phyloP scores from a whole-genome alignment of 352 stramenopile genomes.

The Globisporangium spiculum region DNA sequence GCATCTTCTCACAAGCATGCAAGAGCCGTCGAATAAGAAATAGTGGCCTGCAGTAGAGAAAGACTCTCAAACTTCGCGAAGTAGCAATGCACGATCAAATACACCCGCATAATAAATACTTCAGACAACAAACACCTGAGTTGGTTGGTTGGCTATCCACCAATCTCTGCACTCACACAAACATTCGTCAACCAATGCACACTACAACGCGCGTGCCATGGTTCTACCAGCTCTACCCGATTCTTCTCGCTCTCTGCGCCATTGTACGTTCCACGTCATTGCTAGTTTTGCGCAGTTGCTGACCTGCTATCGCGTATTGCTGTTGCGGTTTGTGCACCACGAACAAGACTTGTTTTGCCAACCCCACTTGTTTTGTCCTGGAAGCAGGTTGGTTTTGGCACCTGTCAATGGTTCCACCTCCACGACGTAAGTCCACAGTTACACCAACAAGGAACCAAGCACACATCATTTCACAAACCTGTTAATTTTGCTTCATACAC shows the following conservation, averaged over 20 bases:
- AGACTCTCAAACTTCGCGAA: no score
- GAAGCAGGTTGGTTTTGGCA: conserved; percentile 29
- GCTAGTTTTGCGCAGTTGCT: background rate
- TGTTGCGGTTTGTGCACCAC: no score
- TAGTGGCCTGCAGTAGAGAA: background rate
- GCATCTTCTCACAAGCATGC: background rate
- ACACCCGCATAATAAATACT: no score
- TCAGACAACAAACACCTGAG: no score
- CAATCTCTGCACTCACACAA: background rate
- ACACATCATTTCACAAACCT: background rate
- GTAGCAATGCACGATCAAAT: no score
- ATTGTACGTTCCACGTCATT: conserved; percentile 19
- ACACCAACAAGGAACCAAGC: no score
- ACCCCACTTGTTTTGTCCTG: background rate
- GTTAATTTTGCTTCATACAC: background rate
- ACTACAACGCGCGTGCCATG: background rate
- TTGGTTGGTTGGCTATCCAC: no score
- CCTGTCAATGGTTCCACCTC: conserved; percentile 56
- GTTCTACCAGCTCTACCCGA: conserved; percentile 27
- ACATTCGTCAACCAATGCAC: background rate
- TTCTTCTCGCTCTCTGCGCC: conserved; percentile 24
- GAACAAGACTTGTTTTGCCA: no score
- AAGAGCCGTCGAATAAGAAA: background rate
- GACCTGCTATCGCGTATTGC: no score
- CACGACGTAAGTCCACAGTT: conserved; percentile 29